phyloP scores from a whole-genome alignment of 768 basidiomycete genomes.

The Termitomyces sp. region DNA sequence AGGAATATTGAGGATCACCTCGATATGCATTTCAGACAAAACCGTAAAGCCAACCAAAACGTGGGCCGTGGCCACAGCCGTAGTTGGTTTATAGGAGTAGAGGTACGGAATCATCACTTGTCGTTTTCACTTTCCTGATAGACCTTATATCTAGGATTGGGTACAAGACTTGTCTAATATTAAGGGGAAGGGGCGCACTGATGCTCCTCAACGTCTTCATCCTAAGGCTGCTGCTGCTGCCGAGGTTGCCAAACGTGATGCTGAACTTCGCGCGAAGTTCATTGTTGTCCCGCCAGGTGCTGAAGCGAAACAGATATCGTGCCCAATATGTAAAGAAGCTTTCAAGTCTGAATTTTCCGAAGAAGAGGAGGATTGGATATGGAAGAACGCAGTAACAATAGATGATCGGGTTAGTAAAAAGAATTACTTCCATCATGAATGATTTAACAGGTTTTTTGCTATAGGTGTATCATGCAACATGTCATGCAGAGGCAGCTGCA shows the following conservation, averaged over 20 bases:
- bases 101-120: constrained; percentile 48
- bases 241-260: constrained; percentile 67
- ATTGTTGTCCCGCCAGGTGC: constrained; percentile 89
- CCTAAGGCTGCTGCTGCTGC: constrained; percentile 55
- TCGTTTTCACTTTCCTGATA: constrained; percentile 11
- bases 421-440: neutral
- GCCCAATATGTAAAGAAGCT: constrained; percentile 94
- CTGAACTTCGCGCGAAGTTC: constrained; percentile 67
- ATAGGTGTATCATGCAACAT: constrained; percentile 92
- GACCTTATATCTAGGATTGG: constrained; percentile 67
- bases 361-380: constrained; percentile 98
- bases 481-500: constrained; percentile 74
- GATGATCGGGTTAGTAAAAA: constrained; percentile 80
- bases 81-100: constrained; percentile 80
- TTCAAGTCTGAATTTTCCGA: constrained; percentile 90
- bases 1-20: constrained; percentile 81
- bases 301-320: constrained; percentile 77
- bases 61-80: constrained; percentile 82
- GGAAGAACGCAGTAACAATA: constrained; percentile 83
- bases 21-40: constrained; percentile 95
- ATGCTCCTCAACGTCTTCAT: constrained; percentile 43
- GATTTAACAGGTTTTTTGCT: constrained; percentile 1
- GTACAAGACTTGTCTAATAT: constrained; percentile 59
- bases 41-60: constrained; percentile 74
- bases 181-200: constrained; percentile 66